Conservation (phyloP, 768 basidiomycete genomes). For the Mycena albidolilacea region DNA sequence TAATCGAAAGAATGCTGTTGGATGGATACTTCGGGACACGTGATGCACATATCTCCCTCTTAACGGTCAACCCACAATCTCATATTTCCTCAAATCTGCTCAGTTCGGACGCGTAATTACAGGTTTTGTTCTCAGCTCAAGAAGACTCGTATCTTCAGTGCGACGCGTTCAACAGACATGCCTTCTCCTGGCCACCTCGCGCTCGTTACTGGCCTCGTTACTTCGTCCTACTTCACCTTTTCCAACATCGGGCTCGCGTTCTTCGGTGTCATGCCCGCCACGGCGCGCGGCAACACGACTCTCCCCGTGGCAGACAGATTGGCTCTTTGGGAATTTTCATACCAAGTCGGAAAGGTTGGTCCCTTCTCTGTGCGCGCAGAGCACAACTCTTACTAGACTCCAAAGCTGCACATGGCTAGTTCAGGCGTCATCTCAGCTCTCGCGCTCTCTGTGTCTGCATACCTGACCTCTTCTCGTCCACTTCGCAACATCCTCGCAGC, state of each 20-base stretch:
- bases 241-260: slow-evolving; percentile 3
- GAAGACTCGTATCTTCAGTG: no score
- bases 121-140: no score
- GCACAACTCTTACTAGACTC: neutral
- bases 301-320: slow-evolving; percentile 14
- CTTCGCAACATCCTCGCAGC: slow-evolving; percentile 19
- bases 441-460: slow-evolving; percentile 15
- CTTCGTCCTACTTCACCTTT: slow-evolving; percentile 31
- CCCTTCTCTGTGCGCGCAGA: neutral
- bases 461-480: neutral
- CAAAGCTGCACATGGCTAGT: slow-evolving; percentile 18
- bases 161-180: neutral
- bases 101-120: no score
- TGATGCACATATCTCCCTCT: neutral
- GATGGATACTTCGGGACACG: neutral
- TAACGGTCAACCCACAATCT: no score
- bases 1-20: neutral
- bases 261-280: slow-evolving; percentile 32
- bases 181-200: slow-evolving; percentile 21
- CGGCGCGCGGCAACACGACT: slow-evolving; percentile 1
- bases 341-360: slow-evolving; percentile 6
- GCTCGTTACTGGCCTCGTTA: slow-evolving; percentile 10
- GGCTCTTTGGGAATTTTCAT: slow-evolving; percentile 11
- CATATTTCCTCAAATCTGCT: no score
- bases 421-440: neutral